Conservation (phyloP, 257 asterid species). For the Ligustrum vulgare region DNA sequence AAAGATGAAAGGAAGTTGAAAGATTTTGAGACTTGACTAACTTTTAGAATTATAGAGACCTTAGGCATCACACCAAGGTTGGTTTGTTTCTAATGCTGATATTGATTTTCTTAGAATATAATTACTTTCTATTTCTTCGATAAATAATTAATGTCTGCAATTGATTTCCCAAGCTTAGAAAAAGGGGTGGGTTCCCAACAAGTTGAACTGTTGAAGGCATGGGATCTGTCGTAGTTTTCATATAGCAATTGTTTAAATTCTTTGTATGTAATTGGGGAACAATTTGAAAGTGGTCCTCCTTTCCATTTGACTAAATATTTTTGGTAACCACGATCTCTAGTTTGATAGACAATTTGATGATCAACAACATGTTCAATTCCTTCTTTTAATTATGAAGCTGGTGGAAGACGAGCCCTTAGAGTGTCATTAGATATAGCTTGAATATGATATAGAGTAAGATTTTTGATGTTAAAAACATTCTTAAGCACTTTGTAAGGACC, state of each 20-base stretch:
- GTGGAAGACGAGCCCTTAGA: not conserved
- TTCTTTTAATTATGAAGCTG: not conserved
- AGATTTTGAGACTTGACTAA: too few species aligned
- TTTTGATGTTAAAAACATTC: not conserved
- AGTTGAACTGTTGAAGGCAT: not conserved
- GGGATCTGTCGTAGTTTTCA: not conserved
- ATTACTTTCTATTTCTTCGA: too few species aligned
- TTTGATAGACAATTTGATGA: not conserved
- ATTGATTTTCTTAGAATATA: too few species aligned
- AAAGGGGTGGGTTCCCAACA: not conserved
- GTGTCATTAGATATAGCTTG: not conserved
- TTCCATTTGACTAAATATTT: constrained; percentile 5
- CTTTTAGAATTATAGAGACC: too few species aligned
- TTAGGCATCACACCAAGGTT: too few species aligned
- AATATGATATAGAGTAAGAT: not conserved
- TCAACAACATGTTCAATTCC: constrained; percentile 1
- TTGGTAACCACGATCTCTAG: not conserved
- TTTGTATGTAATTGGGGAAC: not conserved
- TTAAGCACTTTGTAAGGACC: not conserved
- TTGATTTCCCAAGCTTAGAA: not conserved
- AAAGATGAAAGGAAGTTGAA: too few species aligned
- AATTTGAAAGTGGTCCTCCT: not conserved
- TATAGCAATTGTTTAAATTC: not conserved
- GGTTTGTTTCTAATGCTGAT: too few species aligned
- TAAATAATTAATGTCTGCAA: too few species aligned